Conservation (phyloP, 2,329 filamentous ascomycete species). For the Talaromyces sp. region DNA sequence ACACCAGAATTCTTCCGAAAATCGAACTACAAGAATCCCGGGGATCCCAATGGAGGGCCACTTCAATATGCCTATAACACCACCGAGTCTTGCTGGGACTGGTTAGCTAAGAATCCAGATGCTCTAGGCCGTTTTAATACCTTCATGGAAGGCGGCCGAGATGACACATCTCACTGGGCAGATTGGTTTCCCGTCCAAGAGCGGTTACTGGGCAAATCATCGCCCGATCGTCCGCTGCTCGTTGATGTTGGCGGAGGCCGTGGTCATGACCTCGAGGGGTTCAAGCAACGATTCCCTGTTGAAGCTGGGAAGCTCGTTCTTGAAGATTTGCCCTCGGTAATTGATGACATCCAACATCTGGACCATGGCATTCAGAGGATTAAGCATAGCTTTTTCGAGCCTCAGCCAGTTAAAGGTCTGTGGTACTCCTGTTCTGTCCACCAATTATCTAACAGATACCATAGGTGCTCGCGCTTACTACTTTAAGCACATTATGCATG, state of each 20-base stretch:
- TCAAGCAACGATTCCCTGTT: slow-evolving; percentile 34
- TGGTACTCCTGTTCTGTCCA: background rate
- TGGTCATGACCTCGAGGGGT: slow-evolving; percentile 19
- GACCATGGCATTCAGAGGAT: background rate
- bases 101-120: slow-evolving; percentile 18
- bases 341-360: slow-evolving; percentile 14
- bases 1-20: slow-evolving; percentile 27
- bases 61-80: slow-evolving; percentile 30
- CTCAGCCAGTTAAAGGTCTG: slow-evolving; percentile 8
- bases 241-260: slow-evolving; percentile 24
- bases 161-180: slow-evolving; percentile 20
- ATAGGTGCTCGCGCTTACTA: slow-evolving; percentile 22
- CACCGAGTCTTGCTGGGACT: slow-evolving; percentile 19
- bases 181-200: slow-evolving; percentile 25
- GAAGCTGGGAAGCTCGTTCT: slow-evolving; percentile 44
- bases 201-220: slow-evolving; percentile 18
- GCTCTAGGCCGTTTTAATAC: slow-evolving; percentile 21
- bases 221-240: slow-evolving; percentile 17
- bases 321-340: slow-evolving; percentile 45
- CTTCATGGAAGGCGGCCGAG: slow-evolving; percentile 24
- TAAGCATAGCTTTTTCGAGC: slow-evolving; percentile 8
- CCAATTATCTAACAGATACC: background rate
- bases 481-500: slow-evolving; percentile 26
- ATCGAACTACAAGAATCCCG: slow-evolving; percentile 27
- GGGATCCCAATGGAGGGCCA: slow-evolving; percentile 22